These are phyloP conservation scores for Elaphomyces granulatus DNA, from an alignment of 495 filamentous ascomycete species.

Conservation along the genomic window DNA sequence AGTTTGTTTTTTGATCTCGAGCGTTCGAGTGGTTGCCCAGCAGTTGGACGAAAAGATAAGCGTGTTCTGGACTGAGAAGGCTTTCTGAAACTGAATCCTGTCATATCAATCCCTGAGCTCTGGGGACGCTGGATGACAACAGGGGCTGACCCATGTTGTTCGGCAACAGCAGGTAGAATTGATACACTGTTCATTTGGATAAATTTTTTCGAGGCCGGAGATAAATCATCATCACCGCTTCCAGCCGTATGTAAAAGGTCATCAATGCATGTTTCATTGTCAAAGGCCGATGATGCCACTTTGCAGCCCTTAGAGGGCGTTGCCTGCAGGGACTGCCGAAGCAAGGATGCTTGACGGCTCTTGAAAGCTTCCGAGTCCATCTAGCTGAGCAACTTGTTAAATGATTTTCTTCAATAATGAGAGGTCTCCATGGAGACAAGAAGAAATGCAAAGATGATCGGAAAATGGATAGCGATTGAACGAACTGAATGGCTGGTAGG, in stretches of 20 bases:
- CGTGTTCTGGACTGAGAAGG: slow-evolving; percentile 14
- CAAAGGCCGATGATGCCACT: no score
- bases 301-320: no score
- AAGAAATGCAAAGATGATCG: no score
- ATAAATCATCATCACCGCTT: not conserved
- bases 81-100: slow-evolving; percentile 22
- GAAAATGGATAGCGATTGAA: no score
- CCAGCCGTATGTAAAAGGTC: not conserved
- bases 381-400: no score
- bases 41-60: slow-evolving; percentile 10
- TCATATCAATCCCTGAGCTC: slow-evolving; percentile 20
- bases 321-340: no score
- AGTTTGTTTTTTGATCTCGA: not conserved
- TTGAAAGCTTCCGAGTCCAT: no score
- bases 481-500: no score
- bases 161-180: not conserved
- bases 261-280: no score
- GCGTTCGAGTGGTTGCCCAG: not conserved
- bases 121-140: slow-evolving; percentile 20
- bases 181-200: not conserved
- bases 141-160: slow-evolving; percentile 5
- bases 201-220: not conserved
- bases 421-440: no score
- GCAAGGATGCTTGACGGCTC: no score
- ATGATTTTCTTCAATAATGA: no score